These are phyloP conservation scores for Aspergillus uvarum DNA, from an alignment of 2,329 filamentous ascomycete species.

Conservation along the genomic window DNA sequence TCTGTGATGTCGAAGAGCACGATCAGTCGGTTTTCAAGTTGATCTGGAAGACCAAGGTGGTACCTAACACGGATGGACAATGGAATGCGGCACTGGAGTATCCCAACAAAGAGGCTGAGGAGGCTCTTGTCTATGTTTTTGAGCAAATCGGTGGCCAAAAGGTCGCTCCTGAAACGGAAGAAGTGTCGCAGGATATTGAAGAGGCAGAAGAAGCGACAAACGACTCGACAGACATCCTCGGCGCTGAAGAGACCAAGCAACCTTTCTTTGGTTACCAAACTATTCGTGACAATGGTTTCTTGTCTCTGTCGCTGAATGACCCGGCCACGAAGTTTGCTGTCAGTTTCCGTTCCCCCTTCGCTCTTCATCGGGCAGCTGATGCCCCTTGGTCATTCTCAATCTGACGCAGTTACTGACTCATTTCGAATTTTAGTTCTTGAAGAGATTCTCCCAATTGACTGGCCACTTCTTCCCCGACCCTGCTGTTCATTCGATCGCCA, in stretches of 20 bases:
- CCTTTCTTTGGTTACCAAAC: conserved; percentile 26
- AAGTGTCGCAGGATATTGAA: conserved; percentile 12
- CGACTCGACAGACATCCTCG: background rate
- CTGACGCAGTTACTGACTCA: conserved; percentile 58
- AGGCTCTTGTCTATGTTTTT: conserved; percentile 37
- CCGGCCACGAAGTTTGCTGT: conserved; percentile 70
- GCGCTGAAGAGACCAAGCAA: conserved; percentile 20
- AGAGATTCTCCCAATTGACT: conserved; percentile 79
- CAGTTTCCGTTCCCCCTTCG: conserved; percentile 38
- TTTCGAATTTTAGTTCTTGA: conserved; percentile 63
- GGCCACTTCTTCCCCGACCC: conserved; percentile 73
- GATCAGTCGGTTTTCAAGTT: conserved; percentile 31
- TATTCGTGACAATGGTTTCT: conserved; percentile 54
- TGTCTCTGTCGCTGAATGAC: conserved; percentile 57
- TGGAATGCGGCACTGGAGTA: conserved; percentile 34
- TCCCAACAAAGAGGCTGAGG: conserved; percentile 30
- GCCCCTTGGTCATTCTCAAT: conserved; percentile 45
- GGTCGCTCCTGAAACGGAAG: conserved; percentile 11
- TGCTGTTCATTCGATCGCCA: conserved; percentile 58
- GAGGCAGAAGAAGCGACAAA: background rate
- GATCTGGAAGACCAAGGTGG: conserved; percentile 34
- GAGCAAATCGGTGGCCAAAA: conserved; percentile 32
- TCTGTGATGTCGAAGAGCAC: conserved; percentile 36
- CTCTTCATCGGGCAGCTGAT: background rate
- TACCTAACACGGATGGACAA: conserved; percentile 22